Evolutionary conservation across 345 rosid species (phyloP), one percentile per base, ranked within the genome.

Genomic region (Anacardium occidentale): DNA sequence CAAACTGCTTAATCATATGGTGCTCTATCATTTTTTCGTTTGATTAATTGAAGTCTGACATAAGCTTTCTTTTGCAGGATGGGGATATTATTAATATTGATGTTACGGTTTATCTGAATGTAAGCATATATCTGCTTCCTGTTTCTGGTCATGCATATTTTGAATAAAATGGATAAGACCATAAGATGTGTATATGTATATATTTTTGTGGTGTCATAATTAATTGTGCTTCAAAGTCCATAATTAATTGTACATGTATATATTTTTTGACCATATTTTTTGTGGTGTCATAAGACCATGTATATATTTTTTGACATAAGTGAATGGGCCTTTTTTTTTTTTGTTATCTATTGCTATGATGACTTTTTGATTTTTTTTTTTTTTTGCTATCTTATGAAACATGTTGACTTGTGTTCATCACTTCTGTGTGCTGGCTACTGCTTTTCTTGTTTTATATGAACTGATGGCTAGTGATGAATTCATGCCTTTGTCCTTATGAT

Each of bases 31-130:
- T 17, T 21, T 0, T 60, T 74, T 50, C 21, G 66, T 25, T 61
- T 9, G 48, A 53, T 47, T 25, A 66, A 6, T 14, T 52, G 25
- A 48, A 52, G 24, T 56, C 73, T 64, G 37, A 59, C 20, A 15
- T 29, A 9, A 59, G 47, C 62, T 54, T 51, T 52, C 25, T 0
- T 71, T 86, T 87, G 77, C 90, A 94, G 98, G 96, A 94, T 78
- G 97, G 97, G 22, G 98, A 94, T 79, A 94, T 86, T 73, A 86
- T 94, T 84, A 94, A 94, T 72, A 89, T 94, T 53, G 98, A 94
- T 70, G 97, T 94, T 42, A 94, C 97, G 3, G 95, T 90, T 66
- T 94, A 87, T 73, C 84, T 94, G 62, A 86, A 89, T 75, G 98
- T 91, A 85, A 87, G 87, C 29, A 70, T 18, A 62, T 69, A 75